phyloP scores from a whole-genome alignment of 495 filamentous ascomycete species.

The Podospora australis region DNA sequence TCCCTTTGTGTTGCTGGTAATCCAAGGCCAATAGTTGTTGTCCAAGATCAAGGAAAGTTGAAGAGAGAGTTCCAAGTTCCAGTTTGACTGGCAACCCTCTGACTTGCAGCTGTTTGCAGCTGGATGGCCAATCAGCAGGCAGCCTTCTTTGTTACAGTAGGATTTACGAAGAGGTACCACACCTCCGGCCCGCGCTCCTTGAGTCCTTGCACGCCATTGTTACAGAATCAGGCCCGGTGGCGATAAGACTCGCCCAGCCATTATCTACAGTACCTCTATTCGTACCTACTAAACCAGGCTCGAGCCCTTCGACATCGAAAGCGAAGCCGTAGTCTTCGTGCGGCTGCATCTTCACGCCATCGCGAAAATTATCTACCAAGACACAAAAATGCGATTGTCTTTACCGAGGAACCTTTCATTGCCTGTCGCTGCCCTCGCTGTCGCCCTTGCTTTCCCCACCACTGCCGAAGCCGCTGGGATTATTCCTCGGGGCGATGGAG shows the following conservation, averaged over 20 bases:
- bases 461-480: conserved; percentile 14
- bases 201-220: neutral
- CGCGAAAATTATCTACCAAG: neutral
- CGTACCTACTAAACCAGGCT: neutral
- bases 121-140: too few relatives aligned
- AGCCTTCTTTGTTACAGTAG: too few relatives aligned
- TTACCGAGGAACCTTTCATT: conserved; percentile 6
- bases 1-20: too few relatives aligned
- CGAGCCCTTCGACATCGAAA: neutral
- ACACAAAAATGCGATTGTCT: conserved; percentile 25
- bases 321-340: too few relatives aligned
- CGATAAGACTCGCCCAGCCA: neutral
- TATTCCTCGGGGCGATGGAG: conserved; percentile 10
- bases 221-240: conserved; percentile 1
- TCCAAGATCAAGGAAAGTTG: too few relatives aligned
- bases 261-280: neutral
- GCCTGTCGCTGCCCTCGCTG: conserved; percentile 14
- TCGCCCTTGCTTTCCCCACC: conserved; percentile 20
- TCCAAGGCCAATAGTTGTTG: too few relatives aligned
- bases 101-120: too few relatives aligned
- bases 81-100: too few relatives aligned
- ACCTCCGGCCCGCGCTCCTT: too few relatives aligned
- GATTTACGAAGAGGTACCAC: too few relatives aligned
- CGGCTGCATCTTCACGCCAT: too few relatives aligned
- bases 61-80: too few relatives aligned